Percentiles rank a stretch among this genome's conserved stretches.
Conservation (phyloP, 2,329 filamentous ascomycete genomes). For the Epichloe gansuensis region DNA sequence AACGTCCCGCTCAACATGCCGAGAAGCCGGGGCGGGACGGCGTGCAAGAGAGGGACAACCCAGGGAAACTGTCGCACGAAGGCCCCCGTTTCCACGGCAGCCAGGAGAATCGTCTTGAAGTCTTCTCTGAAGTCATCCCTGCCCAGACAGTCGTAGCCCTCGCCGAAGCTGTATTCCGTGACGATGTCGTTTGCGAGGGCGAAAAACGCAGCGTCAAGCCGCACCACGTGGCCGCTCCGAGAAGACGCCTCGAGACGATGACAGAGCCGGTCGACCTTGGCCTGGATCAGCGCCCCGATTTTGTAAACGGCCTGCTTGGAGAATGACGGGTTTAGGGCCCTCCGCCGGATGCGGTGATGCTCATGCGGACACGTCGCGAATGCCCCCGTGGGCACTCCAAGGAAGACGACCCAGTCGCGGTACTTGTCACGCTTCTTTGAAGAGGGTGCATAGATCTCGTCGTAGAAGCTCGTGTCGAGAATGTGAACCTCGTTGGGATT, state of each 20-base stretch:
- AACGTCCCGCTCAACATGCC: neutral
- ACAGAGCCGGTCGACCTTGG: neutral
- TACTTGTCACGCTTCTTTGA: conserved; percentile 1
- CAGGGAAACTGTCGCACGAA: neutral
- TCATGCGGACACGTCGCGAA: neutral
- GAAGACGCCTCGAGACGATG: neutral
- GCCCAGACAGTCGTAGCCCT: neutral
- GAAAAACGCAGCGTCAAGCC: neutral
- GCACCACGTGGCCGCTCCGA: neutral
- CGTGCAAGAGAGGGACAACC: neutral
- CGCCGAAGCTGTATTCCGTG: conserved; percentile 3
- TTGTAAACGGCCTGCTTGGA: conserved; percentile 9
- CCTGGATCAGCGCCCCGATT: neutral
- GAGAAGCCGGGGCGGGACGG: neutral
- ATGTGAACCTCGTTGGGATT: conserved; percentile 17
- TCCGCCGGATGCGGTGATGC: conserved; percentile 9
- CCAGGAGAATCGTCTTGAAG: neutral
- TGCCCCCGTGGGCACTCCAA: neutral
- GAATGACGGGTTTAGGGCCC: conserved; percentile 10
- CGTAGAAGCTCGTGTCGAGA: conserved; percentile 15
- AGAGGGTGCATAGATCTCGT: conserved; percentile 10
- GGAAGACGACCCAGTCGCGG: neutral
- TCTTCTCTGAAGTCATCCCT: neutral
- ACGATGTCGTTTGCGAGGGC: conserved; percentile 2
- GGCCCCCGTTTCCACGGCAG: neutral